Conservation (phyloP, 73 alveolate species). For the Uronychia binucleata region DNA sequence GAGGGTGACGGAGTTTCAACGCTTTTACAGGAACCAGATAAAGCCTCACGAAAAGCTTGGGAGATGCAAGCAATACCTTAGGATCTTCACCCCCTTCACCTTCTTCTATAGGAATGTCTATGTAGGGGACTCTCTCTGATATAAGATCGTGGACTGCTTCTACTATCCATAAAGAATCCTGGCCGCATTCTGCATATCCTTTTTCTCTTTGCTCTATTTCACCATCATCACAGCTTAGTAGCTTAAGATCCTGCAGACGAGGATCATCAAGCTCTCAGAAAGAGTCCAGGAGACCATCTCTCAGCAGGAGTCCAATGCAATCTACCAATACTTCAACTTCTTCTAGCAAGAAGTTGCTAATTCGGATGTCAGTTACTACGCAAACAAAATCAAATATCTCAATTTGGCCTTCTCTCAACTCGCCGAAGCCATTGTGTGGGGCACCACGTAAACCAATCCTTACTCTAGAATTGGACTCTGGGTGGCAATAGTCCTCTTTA, state of each 20-base stretch:
- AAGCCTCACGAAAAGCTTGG: background rate
- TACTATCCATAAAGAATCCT: background rate
- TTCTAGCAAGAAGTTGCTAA: background rate
- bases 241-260: background rate
- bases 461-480: background rate
- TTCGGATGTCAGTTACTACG: background rate
- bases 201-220: background rate
- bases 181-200: background rate
- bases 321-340: background rate
- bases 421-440: background rate
- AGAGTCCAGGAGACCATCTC: background rate
- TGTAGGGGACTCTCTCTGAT: too few relatives aligned
- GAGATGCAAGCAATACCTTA: background rate
- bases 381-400: background rate
- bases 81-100: background rate
- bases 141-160: background rate
- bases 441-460: background rate
- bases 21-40: background rate
- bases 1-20: too few relatives aligned
- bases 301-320: background rate
- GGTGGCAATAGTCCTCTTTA: background rate
- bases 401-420: background rate
- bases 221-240: background rate
- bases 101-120: background rate
- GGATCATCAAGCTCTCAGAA: background rate